A percentile compares a stretch with the other conserved stretches of the same genome.
Evolutionary conservation across 306 rosid genomes (phyloP).

Genomic region (Clitoria ternatea): DNA sequence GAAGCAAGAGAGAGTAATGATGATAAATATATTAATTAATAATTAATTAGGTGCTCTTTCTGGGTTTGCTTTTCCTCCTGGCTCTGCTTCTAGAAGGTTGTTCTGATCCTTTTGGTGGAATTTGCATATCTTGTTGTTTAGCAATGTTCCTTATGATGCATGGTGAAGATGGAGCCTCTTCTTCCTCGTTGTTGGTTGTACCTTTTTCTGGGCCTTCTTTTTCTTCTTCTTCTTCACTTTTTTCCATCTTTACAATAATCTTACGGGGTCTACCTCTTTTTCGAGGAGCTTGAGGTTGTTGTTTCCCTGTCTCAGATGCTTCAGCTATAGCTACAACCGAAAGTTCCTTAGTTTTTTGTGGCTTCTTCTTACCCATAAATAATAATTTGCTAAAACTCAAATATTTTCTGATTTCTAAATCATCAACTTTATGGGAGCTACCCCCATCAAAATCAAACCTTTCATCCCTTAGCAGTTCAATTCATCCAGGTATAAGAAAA

Average conservation of each 20-base stretch:
- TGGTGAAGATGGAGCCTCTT: slow-evolving; percentile 31
- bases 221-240: slow-evolving; percentile 12
- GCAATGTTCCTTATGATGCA: slow-evolving; percentile 1
- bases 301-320: slow-evolving; percentile 48
- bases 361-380: slow-evolving; percentile 73
- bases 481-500: background rate
- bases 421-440: background rate
- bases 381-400: background rate
- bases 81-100: slow-evolving; percentile 60
- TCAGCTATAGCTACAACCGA: slow-evolving; percentile 78
- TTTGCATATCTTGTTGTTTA: slow-evolving; percentile 20
- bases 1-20: background rate
- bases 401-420: background rate
- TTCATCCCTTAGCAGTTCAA: background rate
- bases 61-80: slow-evolving; percentile 82
- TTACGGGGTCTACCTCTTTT: slow-evolving; percentile 94
- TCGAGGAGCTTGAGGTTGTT: slow-evolving; percentile 48
- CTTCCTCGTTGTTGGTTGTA: slow-evolving; percentile 6
- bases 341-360: slow-evolving; percentile 66
- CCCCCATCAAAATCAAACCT: slow-evolving; percentile 14
- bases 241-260: slow-evolving; percentile 40
- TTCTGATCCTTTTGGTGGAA: slow-evolving; percentile 27
- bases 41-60: slow-evolving; percentile 70
- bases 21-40: too few species aligned
- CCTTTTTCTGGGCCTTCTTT: slow-evolving; percentile 21